Percentiles rank a stretch among this genome's conserved stretches.
Conservation (phyloP, 164 flowering plant species). For the Tinospora cordifolia region DNA sequence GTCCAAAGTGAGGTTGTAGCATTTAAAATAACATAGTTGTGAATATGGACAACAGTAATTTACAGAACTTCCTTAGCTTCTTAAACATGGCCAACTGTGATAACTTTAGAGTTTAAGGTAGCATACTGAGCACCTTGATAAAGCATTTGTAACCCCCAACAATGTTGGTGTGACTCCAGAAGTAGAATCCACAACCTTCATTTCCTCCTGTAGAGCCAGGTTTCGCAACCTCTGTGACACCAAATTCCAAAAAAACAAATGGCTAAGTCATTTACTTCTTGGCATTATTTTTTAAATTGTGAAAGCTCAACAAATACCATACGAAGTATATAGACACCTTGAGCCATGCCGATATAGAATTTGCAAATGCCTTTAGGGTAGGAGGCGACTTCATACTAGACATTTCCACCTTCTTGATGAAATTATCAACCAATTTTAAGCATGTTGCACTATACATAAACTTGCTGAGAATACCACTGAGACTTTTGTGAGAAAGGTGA, state of each 20-base stretch:
- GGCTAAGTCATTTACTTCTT: slow-evolving; percentile 1
- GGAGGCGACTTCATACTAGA: slow-evolving; percentile 36
- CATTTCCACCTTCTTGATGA: slow-evolving; percentile 36
- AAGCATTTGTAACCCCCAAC: slow-evolving; percentile 54
- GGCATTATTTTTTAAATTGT: neutral
- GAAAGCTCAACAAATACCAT: neutral
- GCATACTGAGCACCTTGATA: slow-evolving; percentile 47
- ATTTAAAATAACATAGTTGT: too few species aligned
- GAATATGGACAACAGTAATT: neutral
- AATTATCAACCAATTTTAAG: slow-evolving; percentile 51
- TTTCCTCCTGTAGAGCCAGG: slow-evolving; percentile 69
- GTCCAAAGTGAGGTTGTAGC: neutral
- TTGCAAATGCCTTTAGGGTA: slow-evolving; percentile 69
- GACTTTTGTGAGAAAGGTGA: slow-evolving; percentile 65
- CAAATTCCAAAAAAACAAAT: neutral
- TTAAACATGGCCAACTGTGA: too few species aligned
- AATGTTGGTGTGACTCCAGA: slow-evolving; percentile 45
- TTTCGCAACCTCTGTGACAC: slow-evolving; percentile 53
- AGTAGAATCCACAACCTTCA: slow-evolving; percentile 32
- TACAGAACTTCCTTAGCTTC: neutral
- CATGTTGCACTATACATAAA: slow-evolving; percentile 71
- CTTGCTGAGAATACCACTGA: slow-evolving; percentile 46
- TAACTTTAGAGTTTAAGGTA: neutral
- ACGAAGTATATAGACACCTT: slow-evolving; percentile 33
- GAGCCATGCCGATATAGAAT: slow-evolving; percentile 64